Evolutionary conservation across 1,139 yeast species (phyloP).

Genomic region (Hyphopichia khmerensis): DNA sequence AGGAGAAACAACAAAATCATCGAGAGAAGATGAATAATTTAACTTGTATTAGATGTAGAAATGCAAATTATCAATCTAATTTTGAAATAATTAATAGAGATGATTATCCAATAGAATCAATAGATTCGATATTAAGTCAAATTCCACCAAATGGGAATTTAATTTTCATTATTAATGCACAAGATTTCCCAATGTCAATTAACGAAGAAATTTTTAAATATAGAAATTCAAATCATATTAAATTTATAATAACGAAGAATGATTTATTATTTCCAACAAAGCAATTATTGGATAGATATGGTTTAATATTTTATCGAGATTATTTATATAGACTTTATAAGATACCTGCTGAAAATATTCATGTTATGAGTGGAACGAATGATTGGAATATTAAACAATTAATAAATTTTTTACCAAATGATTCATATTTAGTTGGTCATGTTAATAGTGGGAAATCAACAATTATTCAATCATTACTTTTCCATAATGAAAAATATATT

Average conservation of each 20-base stretch:
- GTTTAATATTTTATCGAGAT: conserved; percentile 43
- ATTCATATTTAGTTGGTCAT: conserved; percentile 63
- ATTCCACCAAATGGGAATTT: conserved; percentile 53
- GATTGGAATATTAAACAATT: conserved; percentile 52
- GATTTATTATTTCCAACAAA: conserved; percentile 50
- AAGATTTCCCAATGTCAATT: conserved; percentile 69
- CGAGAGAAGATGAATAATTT: conserved; percentile 7
- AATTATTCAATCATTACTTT: conserved; percentile 50
- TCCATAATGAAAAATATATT: conserved; percentile 11
- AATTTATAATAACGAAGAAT: conserved; percentile 56
- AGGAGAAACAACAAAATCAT: not conserved
- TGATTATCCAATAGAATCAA: conserved; percentile 36
- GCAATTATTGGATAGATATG: conserved; percentile 33
- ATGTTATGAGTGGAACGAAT: conserved; percentile 47
- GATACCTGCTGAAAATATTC: conserved; percentile 45
- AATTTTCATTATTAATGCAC: conserved; percentile 60
- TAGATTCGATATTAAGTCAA: conserved; percentile 32
- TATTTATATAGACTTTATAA: conserved; percentile 39
- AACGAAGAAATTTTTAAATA: conserved; percentile 37
- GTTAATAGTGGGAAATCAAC: conserved; percentile 80
- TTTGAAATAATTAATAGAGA: conserved; percentile 20
- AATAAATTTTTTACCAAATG: conserved; percentile 32
- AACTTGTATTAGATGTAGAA: conserved; percentile 58
- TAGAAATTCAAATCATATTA: conserved; percentile 34
- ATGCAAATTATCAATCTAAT: conserved; percentile 44